Evolutionary conservation across 2,329 filamentous ascomycete genomes (phyloP), one percentile per base, ranked within the genome.

Genomic region (Ampelomyces quisqualis): DNA sequence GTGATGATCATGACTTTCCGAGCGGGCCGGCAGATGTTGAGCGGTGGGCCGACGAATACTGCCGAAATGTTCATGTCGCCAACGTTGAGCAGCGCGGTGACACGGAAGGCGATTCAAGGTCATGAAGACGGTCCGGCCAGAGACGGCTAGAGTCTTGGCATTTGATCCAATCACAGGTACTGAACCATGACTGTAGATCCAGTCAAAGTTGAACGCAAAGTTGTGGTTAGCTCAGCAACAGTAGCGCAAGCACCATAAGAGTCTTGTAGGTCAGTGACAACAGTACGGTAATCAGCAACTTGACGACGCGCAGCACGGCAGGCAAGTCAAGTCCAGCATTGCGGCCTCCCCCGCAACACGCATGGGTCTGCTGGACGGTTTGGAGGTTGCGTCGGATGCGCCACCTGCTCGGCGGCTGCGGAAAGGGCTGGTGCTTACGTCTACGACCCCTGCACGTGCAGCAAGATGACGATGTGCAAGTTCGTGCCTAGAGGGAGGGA

Each of bases 361-460:
- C 42, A 42, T 21, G 30, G 32, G 8, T 29, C 43, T 43, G 39
- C n/a, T n/a, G n/a, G n/a, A n/a, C n/a, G n/a, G 22, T 38, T 43
- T 43, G 50, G 35, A n/a, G n/a, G 44, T 45, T 24, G 40, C 39
- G 39, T 20, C 9, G 34, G 34, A 45, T 34, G 49, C 51, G 45
- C 54, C 56, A 49, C 42, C 51, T 32, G 24, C 10, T 40, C 18
- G 41, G 49, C 51, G 45, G 57, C 57, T 47, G 55, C 56, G 55
- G 56, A 40, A 47, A 53, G 47, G 57, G 60, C 61, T 60, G 52
- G 34, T 49, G 31, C 56, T 64, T 63, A 57, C 53, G 48, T 58
- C 35, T 48, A 58, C 53, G 41, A 43, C 54, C 43, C 33, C 45
- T 45, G 24, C 32, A 34, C 47, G 39, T 23, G 34, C 40, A 47